Evolutionary conservation across 2,329 filamentous ascomycete genomes (phyloP), one percentile per base, ranked within the genome.

Genomic region (Thelonectria olida): DNA sequence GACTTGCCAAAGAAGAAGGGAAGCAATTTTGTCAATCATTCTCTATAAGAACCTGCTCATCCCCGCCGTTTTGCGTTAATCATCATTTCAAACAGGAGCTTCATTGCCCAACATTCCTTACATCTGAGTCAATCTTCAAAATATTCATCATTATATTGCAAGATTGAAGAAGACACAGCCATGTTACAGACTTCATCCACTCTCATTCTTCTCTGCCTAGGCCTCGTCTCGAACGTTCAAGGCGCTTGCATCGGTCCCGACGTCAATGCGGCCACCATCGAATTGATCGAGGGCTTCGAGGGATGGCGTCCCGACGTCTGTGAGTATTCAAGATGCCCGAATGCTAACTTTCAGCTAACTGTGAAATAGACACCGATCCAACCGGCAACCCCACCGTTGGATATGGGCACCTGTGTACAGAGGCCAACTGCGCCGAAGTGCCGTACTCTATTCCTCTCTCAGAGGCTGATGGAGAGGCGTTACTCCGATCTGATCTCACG

Each of bases 341-440:
- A 23, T 2, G 10, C 5, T 5, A 7, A 20, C 31, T 12, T 20
- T n/a, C 1, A 22, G 10, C 47, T 60, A 22, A 62, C 9, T 4
- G 0, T 4, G 12, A 4, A 4, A 3, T 5, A 70, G 70, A 73
- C 54, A 63, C 50, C 13, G 82, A 84, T 60, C 79, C 81, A 17
- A 76, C 78, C 44, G 81, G 81, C 25, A 72, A 80, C 23, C 80
- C 81, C 0, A 85, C 81, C 4, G 78, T 85, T 0, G 83, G 82
- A 3, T 84, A 84, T 62, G 83, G 83, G 15, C 83, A 85, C 66
- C 74, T 82, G 9, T 85, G 82, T 72, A 60, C 68, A 31, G 73
- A 77, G 8, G 62, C 70, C 7, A 72, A 67, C 12, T 85, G 82
- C 71, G 66, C 75, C 2, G 82, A 85, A 31, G 77, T 85, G 25